Base-by-base conservation (phyloP, 805 yeast genomes). In the Kazachstania psychrophila region DNA sequence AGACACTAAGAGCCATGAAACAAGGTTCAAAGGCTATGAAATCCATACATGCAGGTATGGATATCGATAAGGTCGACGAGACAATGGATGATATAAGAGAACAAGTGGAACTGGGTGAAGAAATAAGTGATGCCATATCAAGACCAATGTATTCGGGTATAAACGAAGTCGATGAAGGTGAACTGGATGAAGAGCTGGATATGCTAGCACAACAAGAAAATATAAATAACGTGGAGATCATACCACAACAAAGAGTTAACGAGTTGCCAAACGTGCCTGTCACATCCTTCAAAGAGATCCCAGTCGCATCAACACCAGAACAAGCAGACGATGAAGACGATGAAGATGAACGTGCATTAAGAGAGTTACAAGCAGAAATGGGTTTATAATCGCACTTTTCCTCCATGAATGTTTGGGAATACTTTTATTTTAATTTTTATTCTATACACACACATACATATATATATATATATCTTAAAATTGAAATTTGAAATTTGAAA, bases 51-150 rank as follows among this genome's bases (percentile, higher is more conserved):
- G 88, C 87, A 46, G 95, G 87, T 54, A 77, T 92, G 68, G 80
- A 92, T 58, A 86, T 92, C 42, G 98, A 92, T 62, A 88, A 87
- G 67, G 96, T 92, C 29, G 98, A 92, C 58, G 82, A 79, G 50
- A 89, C 96, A 7, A 89, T 92, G 97, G 98, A 92, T 60, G 95
- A 89, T 44, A 86, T 94, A 45, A 76, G 97, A 49, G 98, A 92
- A 58, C 97, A 92, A 63, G 94, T 89, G 36, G 96, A 89, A 52
- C 68, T 85, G 52, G 83, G 95, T 29, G 96, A 87, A 48, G 98
- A 92, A 67, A 87, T 92, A 38, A 79, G 94, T 33, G 96, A 92
- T 40, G 97, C 98, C 27, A 87, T 92, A 40, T 81, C 95, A 33
- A 76, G 95, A 64, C 96, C 98, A 5, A 73, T 92, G 47, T 94